phyloP scores from a whole-genome alignment of 1,284 basidiomycete genomes.

The Cronartium quercuum region DNA sequence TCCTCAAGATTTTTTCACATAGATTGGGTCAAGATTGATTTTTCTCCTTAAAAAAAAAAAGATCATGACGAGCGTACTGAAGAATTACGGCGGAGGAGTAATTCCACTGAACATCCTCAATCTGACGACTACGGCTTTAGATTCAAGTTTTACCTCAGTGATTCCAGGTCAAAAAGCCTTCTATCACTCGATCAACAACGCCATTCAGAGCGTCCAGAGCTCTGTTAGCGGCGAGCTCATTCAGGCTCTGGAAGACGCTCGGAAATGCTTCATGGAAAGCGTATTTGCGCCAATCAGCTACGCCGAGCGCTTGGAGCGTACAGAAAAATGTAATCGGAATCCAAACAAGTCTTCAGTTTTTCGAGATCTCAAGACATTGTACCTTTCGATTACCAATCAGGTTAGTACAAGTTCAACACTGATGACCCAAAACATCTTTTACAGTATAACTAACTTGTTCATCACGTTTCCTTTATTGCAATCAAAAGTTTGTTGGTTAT shows the following conservation, averaged over 20 bases:
- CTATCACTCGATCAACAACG: slow-evolving; percentile 5
- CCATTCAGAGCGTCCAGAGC: slow-evolving; percentile 31
- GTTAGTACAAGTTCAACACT: background rate
- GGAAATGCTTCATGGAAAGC: slow-evolving; percentile 27
- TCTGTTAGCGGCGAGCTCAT: slow-evolving; percentile 21
- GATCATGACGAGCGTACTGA: slow-evolving; percentile 31
- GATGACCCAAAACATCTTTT: background rate
- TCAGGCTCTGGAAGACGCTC: slow-evolving; percentile 31
- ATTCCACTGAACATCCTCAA: slow-evolving; percentile 18
- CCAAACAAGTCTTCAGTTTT: slow-evolving; percentile 14
- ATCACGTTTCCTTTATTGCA: too few relatives aligned
- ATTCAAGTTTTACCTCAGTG: slow-evolving; percentile 18
- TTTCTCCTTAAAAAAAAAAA: background rate
- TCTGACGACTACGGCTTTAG: slow-evolving; percentile 12
- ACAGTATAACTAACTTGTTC: too few relatives aligned
- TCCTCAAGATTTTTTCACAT: background rate
- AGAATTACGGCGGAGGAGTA: slow-evolving; percentile 30
- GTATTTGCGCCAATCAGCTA: background rate
- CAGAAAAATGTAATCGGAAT: slow-evolving; percentile 10
- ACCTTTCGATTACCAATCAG: slow-evolving; percentile 34
- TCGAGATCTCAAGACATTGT: slow-evolving; percentile 27
- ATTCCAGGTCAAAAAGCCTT: slow-evolving; percentile 27
- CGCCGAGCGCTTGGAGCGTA: slow-evolving; percentile 6
- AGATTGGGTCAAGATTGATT: background rate
- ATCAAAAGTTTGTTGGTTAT: slow-evolving; percentile 29